Conservation (phyloP, 1,284 basidiomycete species). For the Ustilago tritici region DNA sequence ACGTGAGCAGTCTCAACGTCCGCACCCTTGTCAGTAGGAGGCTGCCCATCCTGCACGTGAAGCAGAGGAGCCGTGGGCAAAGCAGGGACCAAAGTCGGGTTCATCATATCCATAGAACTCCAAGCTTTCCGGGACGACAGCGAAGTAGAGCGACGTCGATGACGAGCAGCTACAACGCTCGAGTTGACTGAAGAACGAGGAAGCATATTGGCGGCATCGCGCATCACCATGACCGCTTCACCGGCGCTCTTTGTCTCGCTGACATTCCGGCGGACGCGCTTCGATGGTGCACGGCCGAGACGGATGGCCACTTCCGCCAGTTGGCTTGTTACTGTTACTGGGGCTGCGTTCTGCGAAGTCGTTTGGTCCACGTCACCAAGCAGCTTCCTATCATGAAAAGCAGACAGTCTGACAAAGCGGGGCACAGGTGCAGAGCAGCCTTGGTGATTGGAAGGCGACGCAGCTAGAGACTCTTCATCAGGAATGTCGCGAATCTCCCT, state of each 20-base stretch:
- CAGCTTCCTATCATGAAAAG: constrained; percentile 39
- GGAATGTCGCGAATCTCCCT: constrained; percentile 20
- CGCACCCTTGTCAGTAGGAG: neutral
- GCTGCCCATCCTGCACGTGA: neutral
- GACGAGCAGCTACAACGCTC: constrained; percentile 9
- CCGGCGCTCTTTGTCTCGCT: constrained; percentile 32
- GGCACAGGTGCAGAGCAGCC: neutral
- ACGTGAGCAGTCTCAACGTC: neutral
- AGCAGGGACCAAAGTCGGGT: constrained; percentile 20
- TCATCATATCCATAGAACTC: constrained; percentile 4
- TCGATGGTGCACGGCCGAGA: constrained; percentile 45
- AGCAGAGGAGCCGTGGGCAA: neutral
- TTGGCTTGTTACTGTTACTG: neutral
- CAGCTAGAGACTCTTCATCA: constrained; percentile 12
- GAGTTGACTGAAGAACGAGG: neutral
- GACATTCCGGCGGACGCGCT: constrained; percentile 39
- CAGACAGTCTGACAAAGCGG: constrained; percentile 32
- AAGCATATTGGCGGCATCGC: neutral
- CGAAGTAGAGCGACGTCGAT: constrained; percentile 15
- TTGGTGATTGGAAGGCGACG: constrained; percentile 2
- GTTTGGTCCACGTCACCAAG: neutral
- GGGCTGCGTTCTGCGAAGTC: neutral
- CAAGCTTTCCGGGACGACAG: constrained; percentile 14
- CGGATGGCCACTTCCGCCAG: constrained; percentile 37
- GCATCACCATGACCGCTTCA: constrained; percentile 33